phyloP scores from a whole-genome alignment of 2,329 filamentous ascomycete species.

The Lachnellula occidentalis region DNA sequence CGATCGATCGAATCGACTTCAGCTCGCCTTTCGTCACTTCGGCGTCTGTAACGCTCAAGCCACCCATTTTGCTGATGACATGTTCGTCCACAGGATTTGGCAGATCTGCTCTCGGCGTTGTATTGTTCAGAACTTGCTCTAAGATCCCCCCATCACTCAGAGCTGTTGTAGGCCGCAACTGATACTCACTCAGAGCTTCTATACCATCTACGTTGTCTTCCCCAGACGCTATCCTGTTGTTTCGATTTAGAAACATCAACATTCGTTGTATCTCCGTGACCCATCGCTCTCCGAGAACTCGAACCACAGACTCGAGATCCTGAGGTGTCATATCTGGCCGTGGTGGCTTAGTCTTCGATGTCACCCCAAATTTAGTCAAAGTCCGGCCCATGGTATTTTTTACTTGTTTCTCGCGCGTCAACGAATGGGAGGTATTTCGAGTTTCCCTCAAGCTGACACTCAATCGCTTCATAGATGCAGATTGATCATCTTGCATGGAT shows the following conservation, averaged over 20 bases:
- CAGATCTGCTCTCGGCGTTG: conserved; percentile 28
- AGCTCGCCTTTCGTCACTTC: background rate
- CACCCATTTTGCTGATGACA: conserved; percentile 11
- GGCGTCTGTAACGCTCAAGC: conserved; percentile 5
- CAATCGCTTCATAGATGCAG: conserved; percentile 50
- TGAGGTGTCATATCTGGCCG: conserved; percentile 27
- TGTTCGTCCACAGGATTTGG: conserved; percentile 26
- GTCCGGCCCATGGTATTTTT: conserved; percentile 28
- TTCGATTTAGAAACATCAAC: conserved; percentile 27
- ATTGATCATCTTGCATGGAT: conserved; percentile 55
- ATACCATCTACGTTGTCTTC: conserved; percentile 14
- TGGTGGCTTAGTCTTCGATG: conserved; percentile 14
- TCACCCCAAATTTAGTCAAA: conserved; percentile 24
- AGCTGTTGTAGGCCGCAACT: conserved; percentile 28
- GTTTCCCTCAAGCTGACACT: conserved; percentile 31
- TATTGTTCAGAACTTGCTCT: conserved; percentile 30
- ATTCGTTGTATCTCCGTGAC: conserved; percentile 26
- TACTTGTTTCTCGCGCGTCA: conserved; percentile 18
- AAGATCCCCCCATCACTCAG: conserved; percentile 28
- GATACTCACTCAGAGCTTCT: conserved; percentile 18
- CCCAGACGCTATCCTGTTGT: conserved; percentile 27
- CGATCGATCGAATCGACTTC: background rate
- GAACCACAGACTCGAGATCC: conserved; percentile 29
- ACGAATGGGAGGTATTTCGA: conserved; percentile 9
- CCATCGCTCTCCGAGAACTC: conserved; percentile 27